Conservation (phyloP, 495 filamentous ascomycete genomes). For the Cercophora newfieldiana region DNA sequence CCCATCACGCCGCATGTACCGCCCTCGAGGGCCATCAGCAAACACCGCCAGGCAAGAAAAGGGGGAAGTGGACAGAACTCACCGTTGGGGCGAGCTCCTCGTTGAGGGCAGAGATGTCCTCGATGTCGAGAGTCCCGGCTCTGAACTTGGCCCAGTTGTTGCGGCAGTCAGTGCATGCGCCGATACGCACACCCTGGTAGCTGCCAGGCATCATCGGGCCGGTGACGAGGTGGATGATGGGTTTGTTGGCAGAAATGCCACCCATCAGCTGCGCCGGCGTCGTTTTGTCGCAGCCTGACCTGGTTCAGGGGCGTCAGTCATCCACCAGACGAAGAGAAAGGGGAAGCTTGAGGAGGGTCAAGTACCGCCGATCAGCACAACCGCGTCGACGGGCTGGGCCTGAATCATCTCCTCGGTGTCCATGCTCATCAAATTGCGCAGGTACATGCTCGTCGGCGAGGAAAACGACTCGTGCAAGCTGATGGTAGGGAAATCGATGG, state of each 20-base stretch:
- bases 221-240: slow-evolving; percentile 61
- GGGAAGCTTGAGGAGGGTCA: not conserved
- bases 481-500: slow-evolving; percentile 68
- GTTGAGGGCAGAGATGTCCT: slow-evolving; percentile 66
- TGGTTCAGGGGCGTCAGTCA: not conserved
- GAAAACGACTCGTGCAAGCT: slow-evolving; percentile 65
- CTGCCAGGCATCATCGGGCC: slow-evolving; percentile 70
- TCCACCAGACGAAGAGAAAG: slow-evolving; percentile 9
- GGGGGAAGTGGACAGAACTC: slow-evolving; percentile 19
- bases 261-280: slow-evolving; percentile 70
- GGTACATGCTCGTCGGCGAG: slow-evolving; percentile 66
- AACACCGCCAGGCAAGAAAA: not conserved
- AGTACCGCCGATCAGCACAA: slow-evolving; percentile 64
- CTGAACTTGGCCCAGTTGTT: slow-evolving; percentile 67
- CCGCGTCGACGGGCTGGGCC: slow-evolving; percentile 64
- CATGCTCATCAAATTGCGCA: slow-evolving; percentile 70
- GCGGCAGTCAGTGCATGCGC: slow-evolving; percentile 67
- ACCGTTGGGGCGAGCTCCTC: slow-evolving; percentile 68
- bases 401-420: slow-evolving; percentile 71
- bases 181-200: slow-evolving; percentile 57
- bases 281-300: slow-evolving; percentile 64
- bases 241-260: slow-evolving; percentile 68
- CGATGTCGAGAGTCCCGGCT: slow-evolving; percentile 61
- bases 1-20: slow-evolving; percentile 73
- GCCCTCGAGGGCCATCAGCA: slow-evolving; percentile 36